Evolutionary conservation across 441 rosid genomes (phyloP), one percentile per base, ranked within the genome.

Genomic region (Eutrema salsugineum): DNA sequence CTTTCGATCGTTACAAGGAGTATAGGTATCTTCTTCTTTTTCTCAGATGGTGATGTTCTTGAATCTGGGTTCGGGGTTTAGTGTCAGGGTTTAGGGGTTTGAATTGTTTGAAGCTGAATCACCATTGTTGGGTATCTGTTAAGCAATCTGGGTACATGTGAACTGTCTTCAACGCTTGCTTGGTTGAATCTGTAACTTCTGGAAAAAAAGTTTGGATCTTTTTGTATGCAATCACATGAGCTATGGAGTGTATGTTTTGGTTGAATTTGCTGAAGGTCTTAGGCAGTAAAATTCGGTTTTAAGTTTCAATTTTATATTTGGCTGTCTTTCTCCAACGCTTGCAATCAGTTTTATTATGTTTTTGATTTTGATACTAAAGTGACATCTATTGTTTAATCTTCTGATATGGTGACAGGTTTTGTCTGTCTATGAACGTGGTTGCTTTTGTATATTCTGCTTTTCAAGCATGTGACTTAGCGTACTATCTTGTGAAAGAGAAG

Each of bases 1-100:
- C 99, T 53, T 95, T 81, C 53, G 92, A 95, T 71, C 95, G 99
- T 39, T 96, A 96, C 77, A 88, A 70, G 79, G 99, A 93, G 73
- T 95, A 91, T 83, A 89, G 97, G 99, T 92, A 65, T 48, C 33
- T 54, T 53, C 30, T 38, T 33, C 53, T 51, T 49, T 17, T 39
- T 43, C 24, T 62, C 36, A 43, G 48, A 20, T 55, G 10, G 28
- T 36, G 27, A 17, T 46, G 30, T 60, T 40, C 28, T 66, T 55
- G 49, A 76, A 55, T 76, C 20, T 65, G 16, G 71, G 66, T 33
- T 42, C n/a, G 56, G 59, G 49, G 42, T 72, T 72, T 63, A 15
- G 62, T 49, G 50, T 32, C 44, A 42, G 48, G 71, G 61, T 67
- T 73, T 63, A 42, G 11, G 47, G 51, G 22, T 51, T 66, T 59